Evolutionary conservation across 148 eudicot species (phyloP).

Genomic region (Linanthus parryae): DNA sequence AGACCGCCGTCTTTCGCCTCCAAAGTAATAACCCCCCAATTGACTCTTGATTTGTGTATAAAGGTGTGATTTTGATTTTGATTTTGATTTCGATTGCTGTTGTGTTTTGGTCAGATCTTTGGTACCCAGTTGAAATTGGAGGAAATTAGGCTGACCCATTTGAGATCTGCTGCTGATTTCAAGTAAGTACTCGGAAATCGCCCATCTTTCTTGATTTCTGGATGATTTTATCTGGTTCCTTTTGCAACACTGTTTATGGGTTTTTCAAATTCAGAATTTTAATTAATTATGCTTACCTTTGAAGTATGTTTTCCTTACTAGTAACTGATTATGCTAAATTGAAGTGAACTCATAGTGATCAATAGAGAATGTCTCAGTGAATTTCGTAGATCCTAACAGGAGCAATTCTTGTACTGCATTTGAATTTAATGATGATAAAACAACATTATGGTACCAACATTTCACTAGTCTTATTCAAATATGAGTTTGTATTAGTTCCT

Average conservation of each 20-base stretch:
- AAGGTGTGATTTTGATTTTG: constrained; percentile 3
- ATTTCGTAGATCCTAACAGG: too few relatives aligned
- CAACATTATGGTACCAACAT: constrained; percentile 19
- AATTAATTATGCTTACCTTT: not conserved
- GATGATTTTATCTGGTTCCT: not conserved
- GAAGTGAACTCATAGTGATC: constrained; percentile 18
- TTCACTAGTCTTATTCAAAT: constrained; percentile 26
- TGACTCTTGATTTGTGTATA: not conserved
- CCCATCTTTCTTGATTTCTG: not conserved
- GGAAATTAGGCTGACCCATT: constrained; percentile 36
- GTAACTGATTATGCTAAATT: constrained; percentile 17
- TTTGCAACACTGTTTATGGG: too few relatives aligned
- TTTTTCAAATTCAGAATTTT: too few relatives aligned
- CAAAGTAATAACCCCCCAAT: not conserved
- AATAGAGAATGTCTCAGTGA: too few relatives aligned
- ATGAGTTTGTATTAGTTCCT: constrained; percentile 23
- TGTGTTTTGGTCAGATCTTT: constrained; percentile 38
- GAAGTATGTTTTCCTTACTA: not conserved
- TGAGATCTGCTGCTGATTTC: constrained; percentile 29
- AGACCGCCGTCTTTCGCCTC: not conserved
- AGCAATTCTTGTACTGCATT: too few relatives aligned
- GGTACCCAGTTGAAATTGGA: constrained; percentile 34
- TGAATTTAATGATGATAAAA: too few relatives aligned
- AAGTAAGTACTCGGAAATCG: constrained; percentile 25
- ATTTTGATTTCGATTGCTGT: constrained; percentile 4